phyloP scores from a whole-genome alignment of 148 eudicot species.

The Silene conica region DNA sequence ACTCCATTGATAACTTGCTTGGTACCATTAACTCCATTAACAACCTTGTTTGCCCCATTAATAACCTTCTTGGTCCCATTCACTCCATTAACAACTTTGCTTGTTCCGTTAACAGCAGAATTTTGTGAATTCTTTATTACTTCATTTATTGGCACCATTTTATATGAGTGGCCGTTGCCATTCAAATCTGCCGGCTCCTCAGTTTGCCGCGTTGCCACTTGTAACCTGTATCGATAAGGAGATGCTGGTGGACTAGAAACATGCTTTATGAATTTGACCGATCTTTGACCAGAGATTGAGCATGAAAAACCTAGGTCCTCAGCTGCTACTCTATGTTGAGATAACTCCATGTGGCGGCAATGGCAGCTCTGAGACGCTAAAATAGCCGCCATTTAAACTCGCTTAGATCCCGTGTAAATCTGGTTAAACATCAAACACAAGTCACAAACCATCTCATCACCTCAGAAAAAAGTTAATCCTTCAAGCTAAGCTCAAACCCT shows the following conservation, averaged over 20 bases:
- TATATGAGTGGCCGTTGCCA: conserved; percentile 45
- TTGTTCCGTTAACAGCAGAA: conserved; percentile 23
- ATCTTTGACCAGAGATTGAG: conserved; percentile 40
- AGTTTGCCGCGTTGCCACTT: conserved; percentile 50
- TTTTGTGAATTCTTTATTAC: conserved; percentile 38
- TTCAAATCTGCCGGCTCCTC: conserved; percentile 45
- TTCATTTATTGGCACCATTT: conserved; percentile 75
- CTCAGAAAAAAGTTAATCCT: not conserved
- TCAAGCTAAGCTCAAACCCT: not conserved
- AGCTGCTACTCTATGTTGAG: conserved; percentile 37
- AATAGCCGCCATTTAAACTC: conserved; percentile 66
- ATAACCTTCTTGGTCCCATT: conserved; percentile 53
- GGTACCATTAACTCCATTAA: conserved; percentile 20
- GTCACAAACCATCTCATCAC: conserved; percentile 1
- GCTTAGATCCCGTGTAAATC: conserved; percentile 23
- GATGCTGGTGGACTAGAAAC: conserved; percentile 16
- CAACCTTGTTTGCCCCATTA: conserved; percentile 48
- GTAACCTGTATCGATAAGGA: conserved; percentile 27
- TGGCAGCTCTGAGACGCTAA: conserved; percentile 69
- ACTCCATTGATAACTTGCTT: conserved; percentile 40
- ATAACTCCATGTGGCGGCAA: conserved; percentile 45
- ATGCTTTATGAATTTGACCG: conserved; percentile 25
- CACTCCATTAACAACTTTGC: conserved; percentile 25
- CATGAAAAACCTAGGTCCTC: conserved; percentile 49
- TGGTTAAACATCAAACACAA: conserved; percentile 15